Conservation (phyloP, 73 alveolate species). For the Paramecium biaurelia region DNA sequence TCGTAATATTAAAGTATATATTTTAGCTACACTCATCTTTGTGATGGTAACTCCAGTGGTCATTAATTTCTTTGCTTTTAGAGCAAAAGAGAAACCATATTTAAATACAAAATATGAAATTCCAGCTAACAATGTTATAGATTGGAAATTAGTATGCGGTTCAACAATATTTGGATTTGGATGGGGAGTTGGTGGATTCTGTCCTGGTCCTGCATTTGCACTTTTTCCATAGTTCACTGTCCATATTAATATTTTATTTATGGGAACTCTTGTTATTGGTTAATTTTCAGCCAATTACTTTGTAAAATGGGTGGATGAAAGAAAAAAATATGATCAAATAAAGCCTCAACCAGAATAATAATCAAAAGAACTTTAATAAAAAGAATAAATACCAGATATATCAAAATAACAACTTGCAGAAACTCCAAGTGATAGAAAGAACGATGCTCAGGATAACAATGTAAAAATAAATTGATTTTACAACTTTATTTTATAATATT, state of each 20-base stretch:
- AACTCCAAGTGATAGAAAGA: neutral
- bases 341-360: neutral
- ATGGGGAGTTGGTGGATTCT: conserved; percentile 96
- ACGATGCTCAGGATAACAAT: neutral
- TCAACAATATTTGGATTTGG: conserved; percentile 96
- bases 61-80: conserved; percentile 85
- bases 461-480: neutral
- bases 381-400: neutral
- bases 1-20: conserved; percentile 44
- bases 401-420: neutral
- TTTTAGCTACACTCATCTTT: conserved; percentile 74
- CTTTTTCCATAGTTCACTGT: conserved; percentile 51
- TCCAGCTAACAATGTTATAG: conserved; percentile 76
- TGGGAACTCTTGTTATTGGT: conserved; percentile 49
- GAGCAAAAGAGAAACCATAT: conserved; percentile 72
- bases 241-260: conserved; percentile 29
- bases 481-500: neutral
- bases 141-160: conserved; percentile 87
- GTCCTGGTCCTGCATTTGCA: conserved; percentile 98
- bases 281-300: neutral
- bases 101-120: conserved; percentile 69
- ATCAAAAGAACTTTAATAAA: neutral
- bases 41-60: conserved; percentile 92
- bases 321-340: neutral
- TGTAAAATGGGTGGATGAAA: conserved; percentile 26